phyloP scores from a whole-genome alignment of 331 rosid species.

The Acacia concinna region DNA sequence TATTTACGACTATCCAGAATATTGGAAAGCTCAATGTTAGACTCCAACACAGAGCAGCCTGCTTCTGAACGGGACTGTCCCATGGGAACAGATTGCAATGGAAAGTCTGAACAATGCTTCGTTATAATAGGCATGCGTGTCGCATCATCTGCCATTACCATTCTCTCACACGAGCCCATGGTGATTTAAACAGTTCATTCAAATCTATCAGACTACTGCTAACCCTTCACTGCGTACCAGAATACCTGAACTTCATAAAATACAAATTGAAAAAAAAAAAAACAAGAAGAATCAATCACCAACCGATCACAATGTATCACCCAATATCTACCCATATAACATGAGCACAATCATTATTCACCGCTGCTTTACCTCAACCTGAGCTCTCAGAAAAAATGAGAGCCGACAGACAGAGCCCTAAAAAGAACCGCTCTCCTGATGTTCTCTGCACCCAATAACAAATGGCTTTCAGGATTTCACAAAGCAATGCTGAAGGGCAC shows the following conservation, averaged over 20 bases:
- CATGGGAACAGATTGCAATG: slow-evolving; percentile 39
- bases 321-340: slow-evolving; percentile 26
- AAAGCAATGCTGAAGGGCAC: slow-evolving; percentile 39
- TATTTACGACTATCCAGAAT: slow-evolving; percentile 33
- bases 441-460: slow-evolving; percentile 24
- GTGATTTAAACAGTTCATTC: slow-evolving; percentile 11
- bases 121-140: slow-evolving; percentile 15
- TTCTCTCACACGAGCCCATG: slow-evolving; percentile 50
- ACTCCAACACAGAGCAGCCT: slow-evolving; percentile 24
- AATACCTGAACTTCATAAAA: slow-evolving; percentile 11
- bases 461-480: slow-evolving; percentile 25
- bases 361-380: slow-evolving; percentile 8
- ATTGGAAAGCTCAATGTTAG: slow-evolving; percentile 30
- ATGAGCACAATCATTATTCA: slow-evolving; percentile 20
- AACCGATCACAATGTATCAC: slow-evolving; percentile 36
- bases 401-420: slow-evolving; percentile 41
- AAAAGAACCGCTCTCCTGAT: slow-evolving; percentile 25
- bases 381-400: slow-evolving; percentile 16
- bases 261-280: neutral
- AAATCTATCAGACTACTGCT: slow-evolving; percentile 10
- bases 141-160: slow-evolving; percentile 35
- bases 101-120: slow-evolving; percentile 40
- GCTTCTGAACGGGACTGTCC: slow-evolving; percentile 35
- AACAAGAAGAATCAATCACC: neutral
- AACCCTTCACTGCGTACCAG: slow-evolving; percentile 28